A percentile compares a stretch with the other conserved stretches of the same genome.
Conservation (phyloP, 1,284 basidiomycete species). For the Grifola frondosa region DNA sequence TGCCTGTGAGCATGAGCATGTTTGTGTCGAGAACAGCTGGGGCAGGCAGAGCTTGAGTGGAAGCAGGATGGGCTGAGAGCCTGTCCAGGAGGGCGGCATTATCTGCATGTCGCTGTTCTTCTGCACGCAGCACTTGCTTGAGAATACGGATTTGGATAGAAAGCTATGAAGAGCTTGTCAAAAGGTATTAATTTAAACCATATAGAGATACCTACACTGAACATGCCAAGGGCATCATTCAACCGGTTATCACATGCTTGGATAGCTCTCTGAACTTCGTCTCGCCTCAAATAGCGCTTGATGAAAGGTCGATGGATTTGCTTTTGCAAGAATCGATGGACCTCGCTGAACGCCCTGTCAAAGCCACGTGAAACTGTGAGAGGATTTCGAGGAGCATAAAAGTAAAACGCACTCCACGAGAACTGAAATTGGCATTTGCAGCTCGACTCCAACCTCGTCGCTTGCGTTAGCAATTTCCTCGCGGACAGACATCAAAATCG, state of each 20-base stretch:
- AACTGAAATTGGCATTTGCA: constrained; percentile 40
- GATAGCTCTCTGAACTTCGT: constrained; percentile 64
- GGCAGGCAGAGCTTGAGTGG: constrained; percentile 10
- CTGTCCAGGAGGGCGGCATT: constrained; percentile 27
- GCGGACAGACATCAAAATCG: constrained; percentile 45
- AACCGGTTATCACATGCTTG: constrained; percentile 46
- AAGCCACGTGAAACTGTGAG: not conserved
- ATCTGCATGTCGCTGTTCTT: constrained; percentile 32
- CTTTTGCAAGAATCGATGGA: constrained; percentile 54
- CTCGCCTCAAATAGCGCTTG: constrained; percentile 75
- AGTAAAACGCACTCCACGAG: constrained; percentile 48
- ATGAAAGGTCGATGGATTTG: constrained; percentile 70
- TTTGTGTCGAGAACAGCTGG: constrained; percentile 11
- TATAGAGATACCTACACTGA: constrained; percentile 10
- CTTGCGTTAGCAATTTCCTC: constrained; percentile 46
- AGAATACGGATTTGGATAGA: constrained; percentile 62
- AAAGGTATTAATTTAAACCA: too few relatives aligned
- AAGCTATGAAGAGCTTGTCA: constrained; percentile 34
- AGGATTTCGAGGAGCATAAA: not conserved
- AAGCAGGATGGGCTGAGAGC: constrained; percentile 3
- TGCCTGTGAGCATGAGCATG: constrained; percentile 15
- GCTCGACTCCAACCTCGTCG: constrained; percentile 34
- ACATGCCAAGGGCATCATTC: constrained; percentile 21
- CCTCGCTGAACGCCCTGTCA: constrained; percentile 31
- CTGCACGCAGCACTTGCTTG: constrained; percentile 48